Evolutionary conservation across 192 early-diverging fungal genomes (phyloP), one percentile per base, ranked within the genome.

Genomic region (Funneliformis mosseae): DNA sequence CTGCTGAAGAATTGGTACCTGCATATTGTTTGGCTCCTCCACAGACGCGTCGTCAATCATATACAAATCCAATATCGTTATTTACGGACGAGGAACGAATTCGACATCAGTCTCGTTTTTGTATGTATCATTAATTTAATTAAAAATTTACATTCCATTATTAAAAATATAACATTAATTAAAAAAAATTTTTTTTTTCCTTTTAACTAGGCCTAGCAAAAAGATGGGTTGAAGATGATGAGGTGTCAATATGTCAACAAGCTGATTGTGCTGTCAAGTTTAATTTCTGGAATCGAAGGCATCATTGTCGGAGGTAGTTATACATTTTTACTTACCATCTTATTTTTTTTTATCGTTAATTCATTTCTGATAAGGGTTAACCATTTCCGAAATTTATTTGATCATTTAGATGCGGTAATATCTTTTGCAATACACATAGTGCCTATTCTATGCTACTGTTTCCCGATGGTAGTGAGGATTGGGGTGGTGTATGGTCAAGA

Each of bases 241-340:
- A 78, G 25, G 77, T 78, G 4, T 78, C 77, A 64, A 18, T 11
- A 46, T 78, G 77, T 68, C 77, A 78, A 78, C 77, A 68, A 55
- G 27, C 62, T 43, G 45, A 48, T 18, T 78, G 77, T 48, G 55
- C 23, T 28, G 43, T 78, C 4, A 78, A 33, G 18, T 78, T 78
- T 48, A 78, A 78, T 68, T 48, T 43, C 8, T 78, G 77, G 77
- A 78, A 68, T 68, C 43, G 77, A 23, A 28, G 77, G 16, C 77
- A 78, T 78, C 77, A 78, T 69, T 78, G 77, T 68, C 41, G 77
- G 38, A 78, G 77, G 77, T 78, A 68, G 38, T 50, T 48, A 66
- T 18, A 77, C 18, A 42, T 18, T 46, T 23, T n/a, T 45, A 45
- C 5, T 1, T 71, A 71, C 8, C 41, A 23, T 43, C 48, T 21